Evolutionary conservation across 225 moss, liverwort and hornwort species (phyloP).

Genomic region (Pseudoscleropodium purum): DNA sequence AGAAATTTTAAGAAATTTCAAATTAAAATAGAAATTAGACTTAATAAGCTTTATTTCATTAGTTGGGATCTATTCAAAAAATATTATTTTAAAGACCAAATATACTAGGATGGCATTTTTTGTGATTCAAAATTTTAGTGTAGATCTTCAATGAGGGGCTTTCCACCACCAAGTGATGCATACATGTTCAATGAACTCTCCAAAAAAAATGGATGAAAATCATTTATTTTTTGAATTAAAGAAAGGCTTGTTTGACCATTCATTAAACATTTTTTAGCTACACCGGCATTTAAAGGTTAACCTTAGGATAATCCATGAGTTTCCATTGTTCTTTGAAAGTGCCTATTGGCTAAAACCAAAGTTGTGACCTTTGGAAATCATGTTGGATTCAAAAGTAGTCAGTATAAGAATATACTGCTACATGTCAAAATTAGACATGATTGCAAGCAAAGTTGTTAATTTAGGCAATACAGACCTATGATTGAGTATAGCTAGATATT

Average conservation of each 20-base stretch:
- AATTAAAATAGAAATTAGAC: neutral
- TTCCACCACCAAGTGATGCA: too few relatives aligned
- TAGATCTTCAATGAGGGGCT: neutral
- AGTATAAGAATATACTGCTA: too few relatives aligned
- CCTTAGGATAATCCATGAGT: fast-evolving
- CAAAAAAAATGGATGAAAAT: neutral
- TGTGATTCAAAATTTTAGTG: neutral
- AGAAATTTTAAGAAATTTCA: neutral
- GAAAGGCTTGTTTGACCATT: neutral
- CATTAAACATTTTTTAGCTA: fast-evolving
- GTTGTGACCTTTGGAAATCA: neutral
- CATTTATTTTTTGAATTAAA: neutral
- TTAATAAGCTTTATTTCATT: neutral
- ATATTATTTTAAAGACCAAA: neutral
- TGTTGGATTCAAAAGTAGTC: neutral
- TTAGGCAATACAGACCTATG: neutral
- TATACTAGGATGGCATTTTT: neutral
- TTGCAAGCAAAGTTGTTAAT: neutral
- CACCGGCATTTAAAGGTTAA: fast-evolving
- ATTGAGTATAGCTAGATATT: neutral
- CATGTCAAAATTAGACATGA: neutral
- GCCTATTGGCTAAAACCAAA: neutral
- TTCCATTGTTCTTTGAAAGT: neutral
- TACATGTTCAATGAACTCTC: neutral
- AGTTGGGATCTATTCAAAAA: neutral